Percentiles rank a stretch among this genome's conserved stretches.
phyloP scores from a whole-genome alignment of 306 rosid genomes.

The Astragalus glycyphyllos region DNA sequence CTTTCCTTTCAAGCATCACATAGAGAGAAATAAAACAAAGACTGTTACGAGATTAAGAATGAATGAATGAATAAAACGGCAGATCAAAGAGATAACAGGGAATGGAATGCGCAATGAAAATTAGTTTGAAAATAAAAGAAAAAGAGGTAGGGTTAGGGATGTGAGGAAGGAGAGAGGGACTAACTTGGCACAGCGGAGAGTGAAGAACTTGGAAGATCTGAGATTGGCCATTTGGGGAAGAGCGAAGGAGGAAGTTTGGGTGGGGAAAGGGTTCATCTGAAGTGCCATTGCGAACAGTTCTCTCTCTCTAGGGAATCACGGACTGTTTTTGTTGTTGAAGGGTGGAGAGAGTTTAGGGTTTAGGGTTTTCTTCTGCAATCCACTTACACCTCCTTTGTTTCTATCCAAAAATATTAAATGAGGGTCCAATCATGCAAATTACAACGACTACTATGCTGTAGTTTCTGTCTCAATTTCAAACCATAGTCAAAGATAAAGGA shows the following conservation, averaged over 20 bases:
- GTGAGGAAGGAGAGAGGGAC: background rate
- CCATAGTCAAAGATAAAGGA: no score
- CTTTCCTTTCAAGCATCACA: background rate
- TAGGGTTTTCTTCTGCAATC: no score
- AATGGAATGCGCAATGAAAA: background rate
- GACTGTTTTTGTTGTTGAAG: background rate
- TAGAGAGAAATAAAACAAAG: no score
- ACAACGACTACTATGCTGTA: no score
- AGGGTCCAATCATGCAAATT: no score
- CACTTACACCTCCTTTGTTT: no score
- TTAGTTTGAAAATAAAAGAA: background rate
- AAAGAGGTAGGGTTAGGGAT: conserved; percentile 1
- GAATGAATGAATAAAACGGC: background rate
- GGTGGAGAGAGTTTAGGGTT: no score
- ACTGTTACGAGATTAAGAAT: no score
- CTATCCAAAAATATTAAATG: no score
- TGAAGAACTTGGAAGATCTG: conserved; percentile 91
- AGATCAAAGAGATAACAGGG: conserved; percentile 10
- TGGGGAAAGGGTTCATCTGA: conserved; percentile 46
- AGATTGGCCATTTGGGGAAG: conserved; percentile 66
- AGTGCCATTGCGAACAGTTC: conserved; percentile 60
- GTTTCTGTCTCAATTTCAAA: no score
- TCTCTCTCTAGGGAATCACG: background rate
- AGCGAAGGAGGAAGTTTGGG: conserved; percentile 58
- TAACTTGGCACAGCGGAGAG: conserved; percentile 75